These are phyloP conservation scores for Pelagophyceae sp. DNA, from an alignment of 352 stramenopile species.

Conservation along the genomic window DNA sequence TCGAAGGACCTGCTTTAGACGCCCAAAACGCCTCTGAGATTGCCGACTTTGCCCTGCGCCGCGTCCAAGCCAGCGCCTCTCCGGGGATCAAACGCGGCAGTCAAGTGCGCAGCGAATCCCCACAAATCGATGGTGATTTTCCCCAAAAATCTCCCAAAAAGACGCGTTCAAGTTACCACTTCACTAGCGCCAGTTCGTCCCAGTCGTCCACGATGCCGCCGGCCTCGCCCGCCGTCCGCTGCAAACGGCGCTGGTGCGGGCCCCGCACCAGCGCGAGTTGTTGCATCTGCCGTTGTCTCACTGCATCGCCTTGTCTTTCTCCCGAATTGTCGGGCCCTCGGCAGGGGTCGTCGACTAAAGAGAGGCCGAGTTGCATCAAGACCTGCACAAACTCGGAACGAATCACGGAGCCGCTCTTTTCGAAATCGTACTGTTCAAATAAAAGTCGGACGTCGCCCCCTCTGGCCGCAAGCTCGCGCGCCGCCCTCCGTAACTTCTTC, in stretches of 20 bases:
- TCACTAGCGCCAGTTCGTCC: constrained; percentile 70
- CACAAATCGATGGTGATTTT: no score
- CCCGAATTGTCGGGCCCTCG: constrained; percentile 15
- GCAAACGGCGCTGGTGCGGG: not conserved
- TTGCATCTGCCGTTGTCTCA: constrained; percentile 21
- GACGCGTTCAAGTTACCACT: no score
- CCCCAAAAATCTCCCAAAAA: no score
- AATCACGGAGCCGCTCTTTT: constrained; percentile 45
- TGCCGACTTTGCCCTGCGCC: no score
- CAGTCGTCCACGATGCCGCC: constrained; percentile 45
- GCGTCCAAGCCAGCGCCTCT: no score
- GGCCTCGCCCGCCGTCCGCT: constrained; percentile 6
- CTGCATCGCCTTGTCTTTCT: not conserved
- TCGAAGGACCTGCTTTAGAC: no score
- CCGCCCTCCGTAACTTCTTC: constrained; percentile 65
- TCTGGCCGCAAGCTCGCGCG: constrained; percentile 54
- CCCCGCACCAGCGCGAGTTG: constrained; percentile 26
- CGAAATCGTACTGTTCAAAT: constrained; percentile 55
- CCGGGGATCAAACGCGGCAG: no score
- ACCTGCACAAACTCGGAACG: constrained; percentile 78
- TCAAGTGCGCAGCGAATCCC: no score
- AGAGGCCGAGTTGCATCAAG: constrained; percentile 81
- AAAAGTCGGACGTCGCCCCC: constrained; percentile 60
- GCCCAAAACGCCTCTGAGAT: no score
- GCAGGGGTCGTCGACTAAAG: constrained; percentile 57